Base-by-base conservation (phyloP, 2,329 filamentous ascomycete species). In the Aspergillus ruber region DNA sequence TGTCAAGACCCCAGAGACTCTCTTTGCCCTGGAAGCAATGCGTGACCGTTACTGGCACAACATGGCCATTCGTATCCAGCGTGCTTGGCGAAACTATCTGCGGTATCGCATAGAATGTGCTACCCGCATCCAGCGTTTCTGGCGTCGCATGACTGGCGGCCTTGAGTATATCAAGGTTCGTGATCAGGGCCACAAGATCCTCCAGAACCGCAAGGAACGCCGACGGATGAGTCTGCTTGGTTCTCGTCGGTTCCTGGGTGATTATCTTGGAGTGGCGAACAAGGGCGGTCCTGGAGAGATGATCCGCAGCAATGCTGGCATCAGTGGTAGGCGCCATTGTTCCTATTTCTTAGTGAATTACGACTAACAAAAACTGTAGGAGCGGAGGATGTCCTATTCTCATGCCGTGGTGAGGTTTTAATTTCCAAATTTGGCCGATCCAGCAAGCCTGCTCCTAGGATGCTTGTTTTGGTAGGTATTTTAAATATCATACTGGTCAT, bases 11-110 rank as follows among this genome's bases (percentile, higher is more conserved):
- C 93, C 93, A 0, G 93, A 98, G 70, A 98, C 93, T 0, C 74
- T 98, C 2, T 98, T 98, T 63, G 93, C 93, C 2, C 76, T 98
- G 9, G 93, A 98, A 69, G 90, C 94, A 49, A 97, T 98, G 91
- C 83, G 93, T 64, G 93, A 98, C 66, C 80, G 88, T 48, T 98
- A 97, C 71, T 97, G 91, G 91, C 91, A 97, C 70, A 98, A 97
- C 72, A 97, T 98, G 93, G 93, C 93, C 3, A 95, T 91, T 50
- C 83, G 93, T 50, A 97, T 98, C 50, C 93, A 98, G 72, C 82
- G 93, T 57, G 93, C 95, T 63, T 98, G 93, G 93, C 82, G 93
- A 60, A 95, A 94, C 45, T 97, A 96, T 63, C 79, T 97, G 36
- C 84, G 91, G 4, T 97, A 97, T 69, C 83, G 93, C 40, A 86